These are phyloP conservation scores for Penicillium sclerotiorum DNA, from an alignment of 2,329 filamentous ascomycete species.

Conservation along the genomic window DNA sequence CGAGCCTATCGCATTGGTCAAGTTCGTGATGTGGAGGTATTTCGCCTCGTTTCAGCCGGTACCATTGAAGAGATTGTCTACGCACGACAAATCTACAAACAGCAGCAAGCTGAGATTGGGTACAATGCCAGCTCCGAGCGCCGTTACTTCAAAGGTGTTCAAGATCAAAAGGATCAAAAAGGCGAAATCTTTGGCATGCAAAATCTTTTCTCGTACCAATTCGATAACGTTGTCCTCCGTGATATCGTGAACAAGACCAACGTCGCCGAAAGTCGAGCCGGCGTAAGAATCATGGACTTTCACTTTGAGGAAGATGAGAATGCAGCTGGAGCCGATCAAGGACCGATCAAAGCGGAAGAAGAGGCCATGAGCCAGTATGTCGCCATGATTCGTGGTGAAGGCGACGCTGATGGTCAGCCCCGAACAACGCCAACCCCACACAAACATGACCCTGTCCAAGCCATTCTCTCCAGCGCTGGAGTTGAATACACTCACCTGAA, in stretches of 20 bases:
- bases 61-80: slow-evolving; percentile 98
- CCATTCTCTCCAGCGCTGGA: slow-evolving; percentile 83
- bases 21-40: slow-evolving; percentile 89
- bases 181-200: slow-evolving; percentile 91
- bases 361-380: slow-evolving; percentile 74
- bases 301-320: slow-evolving; percentile 66
- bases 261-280: slow-evolving; percentile 86
- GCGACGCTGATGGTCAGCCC: slow-evolving; percentile 14
- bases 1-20: slow-evolving; percentile 96
- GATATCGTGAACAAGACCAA: slow-evolving; percentile 99
- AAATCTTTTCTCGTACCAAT: slow-evolving; percentile 83
- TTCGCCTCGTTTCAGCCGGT: slow-evolving; percentile 83
- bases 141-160: slow-evolving; percentile 92
- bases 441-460: slow-evolving; percentile 75
- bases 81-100: slow-evolving; percentile 96
- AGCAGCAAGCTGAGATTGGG: slow-evolving; percentile 96
- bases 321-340: slow-evolving; percentile 44
- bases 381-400: slow-evolving; percentile 57
- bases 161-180: slow-evolving; percentile 77
- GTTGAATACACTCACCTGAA: slow-evolving; percentile 97
- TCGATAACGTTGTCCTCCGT: slow-evolving; percentile 77
- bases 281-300: slow-evolving; percentile 76
- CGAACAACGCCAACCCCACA: slow-evolving; percentile 40
- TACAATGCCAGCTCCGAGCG: slow-evolving; percentile 92
- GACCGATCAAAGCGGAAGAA: slow-evolving; percentile 57